phyloP scores from a whole-genome alignment of 2,329 filamentous ascomycete species.

The Didymella arachidicola region DNA sequence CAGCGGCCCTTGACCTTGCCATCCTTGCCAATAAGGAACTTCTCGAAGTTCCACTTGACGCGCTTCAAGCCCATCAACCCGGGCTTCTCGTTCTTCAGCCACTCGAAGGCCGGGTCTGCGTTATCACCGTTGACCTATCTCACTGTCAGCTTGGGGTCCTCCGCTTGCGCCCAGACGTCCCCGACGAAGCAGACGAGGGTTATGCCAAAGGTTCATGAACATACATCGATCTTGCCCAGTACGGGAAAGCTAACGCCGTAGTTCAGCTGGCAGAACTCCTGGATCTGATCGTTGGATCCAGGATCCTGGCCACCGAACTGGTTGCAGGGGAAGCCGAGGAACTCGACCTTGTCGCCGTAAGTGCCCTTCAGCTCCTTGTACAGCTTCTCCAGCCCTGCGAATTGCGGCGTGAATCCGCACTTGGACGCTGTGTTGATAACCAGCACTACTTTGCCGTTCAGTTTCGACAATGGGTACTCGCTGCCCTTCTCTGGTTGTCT shows the following conservation, averaged over 20 bases:
- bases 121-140: slow-evolving; percentile 73
- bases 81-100: slow-evolving; percentile 73
- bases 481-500: slow-evolving; percentile 71
- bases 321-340: slow-evolving; percentile 98
- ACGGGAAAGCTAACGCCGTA: slow-evolving; percentile 94
- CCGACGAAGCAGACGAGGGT: too few species aligned
- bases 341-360: slow-evolving; percentile 78
- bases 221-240: slow-evolving; percentile 86
- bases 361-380: slow-evolving; percentile 77
- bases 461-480: slow-evolving; percentile 72
- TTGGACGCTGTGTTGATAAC: slow-evolving; percentile 98
- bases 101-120: slow-evolving; percentile 81
- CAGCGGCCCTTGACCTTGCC: slow-evolving; percentile 86
- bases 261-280: slow-evolving; percentile 84
- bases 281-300: slow-evolving; percentile 70
- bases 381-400: slow-evolving; percentile 85
- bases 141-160: too few species aligned
- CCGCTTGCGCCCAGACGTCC: too few species aligned
- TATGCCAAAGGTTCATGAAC: neutral
- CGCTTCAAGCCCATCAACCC: slow-evolving; percentile 87
- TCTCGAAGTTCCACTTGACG: slow-evolving; percentile 99
- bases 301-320: slow-evolving; percentile 95
- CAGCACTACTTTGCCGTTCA: slow-evolving; percentile 92
- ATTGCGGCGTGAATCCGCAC: slow-evolving; percentile 98
- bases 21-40: slow-evolving; percentile 88